Base-by-base conservation (phyloP, 495 filamentous ascomycete species). In the Tuber borchii region DNA sequence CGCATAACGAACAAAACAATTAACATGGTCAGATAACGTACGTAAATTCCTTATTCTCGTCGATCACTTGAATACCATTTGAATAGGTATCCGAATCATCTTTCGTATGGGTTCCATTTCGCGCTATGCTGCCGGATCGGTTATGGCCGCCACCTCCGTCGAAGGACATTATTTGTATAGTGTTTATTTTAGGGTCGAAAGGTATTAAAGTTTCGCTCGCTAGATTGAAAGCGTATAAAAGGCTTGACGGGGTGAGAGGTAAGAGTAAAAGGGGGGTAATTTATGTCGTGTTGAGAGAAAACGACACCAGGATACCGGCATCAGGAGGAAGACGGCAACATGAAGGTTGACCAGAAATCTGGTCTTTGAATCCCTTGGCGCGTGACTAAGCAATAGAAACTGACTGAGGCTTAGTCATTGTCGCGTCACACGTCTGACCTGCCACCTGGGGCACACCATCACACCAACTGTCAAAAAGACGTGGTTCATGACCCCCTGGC, bases 11-110 rank as follows among this genome's bases (percentile, higher is more conserved):
- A 72, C 40, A 73, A 72, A 75, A 71, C 71, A 40, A 65, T 39
- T 70, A 44, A 69, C 46, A 74, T 65, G 48, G 39, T 37, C 71
- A 74, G 76, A 61, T 44, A 48, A 85, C 89, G 77, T 89, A 97
- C 94, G 97, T 97, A 89, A 97, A 98, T 80, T 92, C 88, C 85
- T 99, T 97, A 77, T 97, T 90, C 86, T 92, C 94, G 84, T 97
- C 93, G 79, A 99, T 92, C 80, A 98, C 94, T 86, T 99, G 95
- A 81, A 97, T 92, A 71, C 95, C 95, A 88, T 95, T 93, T 83
- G 92, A 91, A 84, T 94, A 97, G 61, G 91, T 87, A 80, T 91
- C 89, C 79, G 78, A 78, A 43, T 83, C 81, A 65, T 82, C 74
- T 71, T 48, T 77, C 22, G 74, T 51, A 48, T 79, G 73, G 26